Evolutionary conservation across 1,284 basidiomycete genomes (phyloP), one percentile per base, ranked within the genome.

Genomic region (Flammula alnicola): DNA sequence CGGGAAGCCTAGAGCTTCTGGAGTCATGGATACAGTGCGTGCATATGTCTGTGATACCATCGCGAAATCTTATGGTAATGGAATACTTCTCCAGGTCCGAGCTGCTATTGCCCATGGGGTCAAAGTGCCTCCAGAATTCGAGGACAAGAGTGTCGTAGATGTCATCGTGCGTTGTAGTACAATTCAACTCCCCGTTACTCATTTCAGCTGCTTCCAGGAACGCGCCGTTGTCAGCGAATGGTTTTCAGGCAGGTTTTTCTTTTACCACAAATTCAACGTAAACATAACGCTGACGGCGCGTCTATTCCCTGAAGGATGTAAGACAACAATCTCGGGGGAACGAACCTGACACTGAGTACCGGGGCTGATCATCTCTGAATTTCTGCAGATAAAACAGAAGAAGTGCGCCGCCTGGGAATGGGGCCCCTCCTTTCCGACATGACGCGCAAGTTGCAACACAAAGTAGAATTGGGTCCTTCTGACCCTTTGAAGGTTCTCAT

Each of bases 401-500:
- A 91, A 71, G 87, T 88, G 49, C 80, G 89, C 3, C 77, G 85
- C 32, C 71, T 93, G 9, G 88, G 86, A 1, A 86, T 92, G 84
- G 91, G 90, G 4, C 80, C 79, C 2, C 75, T 93, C 7, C 76
- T 93, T 12, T 73, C 77, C 5, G 86, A 89, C 42, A 63, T 92
- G 35, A 68, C 77, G 10, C 63, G 63, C 20, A 87, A 84, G 60
- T 84, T 93, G 80, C 73, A 78, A 47, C 63, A 63, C 36, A 86
- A 85, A 60, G 72, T 73, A 14, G 1, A 68, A 74, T 61, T 72
- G 27, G 74, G 72, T 10, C 65, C 68, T 2, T 60, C 71, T 10
- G 76, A 83, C 50, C 74, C 76, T 5, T 63, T 81, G 49, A 86
- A 83, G 63, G 71, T 90, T 19, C 76, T 88, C 11, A 75, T 93